Percentiles rank a stretch among this genome's conserved stretches.
These are phyloP conservation scores for Suhomyces prunicola DNA, from an alignment of 805 yeast genomes.

Conservation along the genomic window DNA sequence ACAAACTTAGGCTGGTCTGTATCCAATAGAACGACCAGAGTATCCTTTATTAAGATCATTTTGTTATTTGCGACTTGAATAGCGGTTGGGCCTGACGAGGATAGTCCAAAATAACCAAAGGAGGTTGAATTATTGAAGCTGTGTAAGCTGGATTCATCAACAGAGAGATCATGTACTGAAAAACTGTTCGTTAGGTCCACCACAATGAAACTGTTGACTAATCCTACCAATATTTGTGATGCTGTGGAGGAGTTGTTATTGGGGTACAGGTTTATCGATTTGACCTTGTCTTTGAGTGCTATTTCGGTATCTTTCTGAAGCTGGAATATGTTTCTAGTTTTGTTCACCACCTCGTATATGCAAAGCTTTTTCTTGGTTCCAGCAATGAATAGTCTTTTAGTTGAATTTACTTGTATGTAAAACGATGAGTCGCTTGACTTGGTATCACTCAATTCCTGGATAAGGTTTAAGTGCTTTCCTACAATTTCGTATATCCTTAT, in stretches of 20 bases:
- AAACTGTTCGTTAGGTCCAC: constrained; percentile 21
- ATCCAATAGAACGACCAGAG: constrained; percentile 22
- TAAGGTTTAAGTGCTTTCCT: constrained; percentile 32
- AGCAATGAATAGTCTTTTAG: constrained; percentile 22
- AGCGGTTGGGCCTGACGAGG: constrained; percentile 27
- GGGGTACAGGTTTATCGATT: constrained; percentile 14
- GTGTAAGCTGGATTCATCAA: constrained; percentile 17
- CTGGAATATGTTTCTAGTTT: constrained; percentile 29
- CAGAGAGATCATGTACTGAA: constrained; percentile 12
- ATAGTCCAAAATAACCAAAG: constrained; percentile 39
- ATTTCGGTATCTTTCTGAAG: constrained; percentile 24
- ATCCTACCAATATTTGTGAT: constrained; percentile 19
- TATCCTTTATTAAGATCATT: constrained; percentile 31
- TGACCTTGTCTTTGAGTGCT: constrained; percentile 29
- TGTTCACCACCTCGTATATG: constrained; percentile 24
- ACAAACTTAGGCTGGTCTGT: constrained; percentile 6
- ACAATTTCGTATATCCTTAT: constrained; percentile 26
- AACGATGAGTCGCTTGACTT: constrained; percentile 15
- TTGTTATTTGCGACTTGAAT: constrained; percentile 12
- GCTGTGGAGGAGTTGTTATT: constrained; percentile 1
- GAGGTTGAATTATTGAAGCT: constrained; percentile 23
- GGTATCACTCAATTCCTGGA: constrained; percentile 27
- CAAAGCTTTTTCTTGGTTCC: constrained; percentile 29
- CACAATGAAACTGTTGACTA: constrained; percentile 24
- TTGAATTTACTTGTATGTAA: constrained; percentile 14